Conservation (phyloP, 768 basidiomycete genomes). For the Boletales sp. region DNA sequence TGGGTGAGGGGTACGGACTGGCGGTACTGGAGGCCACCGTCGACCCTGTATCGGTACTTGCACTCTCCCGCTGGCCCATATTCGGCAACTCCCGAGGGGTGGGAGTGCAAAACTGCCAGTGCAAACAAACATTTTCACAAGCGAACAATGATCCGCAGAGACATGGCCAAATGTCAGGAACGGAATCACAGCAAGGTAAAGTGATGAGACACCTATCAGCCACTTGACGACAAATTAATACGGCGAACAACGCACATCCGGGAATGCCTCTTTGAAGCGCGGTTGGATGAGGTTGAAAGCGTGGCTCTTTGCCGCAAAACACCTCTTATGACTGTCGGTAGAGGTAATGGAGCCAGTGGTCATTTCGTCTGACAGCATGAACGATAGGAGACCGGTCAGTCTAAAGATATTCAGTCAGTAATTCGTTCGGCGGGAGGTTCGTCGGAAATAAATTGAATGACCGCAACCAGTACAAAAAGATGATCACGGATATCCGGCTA, state of each 20-base stretch:
- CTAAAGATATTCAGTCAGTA: conserved; percentile 38
- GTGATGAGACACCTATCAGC: conserved; percentile 20
- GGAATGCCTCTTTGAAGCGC: conserved; percentile 84
- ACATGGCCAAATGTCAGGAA: conserved; percentile 14
- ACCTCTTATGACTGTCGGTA: conserved; percentile 71
- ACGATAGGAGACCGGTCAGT: conserved; percentile 88
- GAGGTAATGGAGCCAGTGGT: conserved; percentile 91
- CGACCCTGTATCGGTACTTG: conserved; percentile 38
- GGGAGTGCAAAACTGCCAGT: conserved; percentile 62
- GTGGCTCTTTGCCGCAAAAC: conserved; percentile 77
- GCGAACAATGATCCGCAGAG: conserved; percentile 15
- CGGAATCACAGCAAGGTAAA: conserved; percentile 15
- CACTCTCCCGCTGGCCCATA: conserved; percentile 83
- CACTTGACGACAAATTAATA: conserved; percentile 16
- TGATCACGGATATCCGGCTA: conserved; percentile 7
- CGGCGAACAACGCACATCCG: conserved; percentile 61
- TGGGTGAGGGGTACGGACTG: conserved; percentile 14
- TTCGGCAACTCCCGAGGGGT: conserved; percentile 77
- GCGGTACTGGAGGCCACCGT: conserved; percentile 15
- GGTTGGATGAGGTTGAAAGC: conserved; percentile 77
- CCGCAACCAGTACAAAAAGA: conserved; percentile 13
- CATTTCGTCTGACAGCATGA: conserved; percentile 96
- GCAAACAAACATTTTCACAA: conserved; percentile 1
- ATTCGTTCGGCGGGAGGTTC: neutral
- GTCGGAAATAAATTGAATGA: conserved; percentile 11